Evolutionary conservation across 2,329 filamentous ascomycete species (phyloP).

Genomic region (Claviceps lovelessii): DNA sequence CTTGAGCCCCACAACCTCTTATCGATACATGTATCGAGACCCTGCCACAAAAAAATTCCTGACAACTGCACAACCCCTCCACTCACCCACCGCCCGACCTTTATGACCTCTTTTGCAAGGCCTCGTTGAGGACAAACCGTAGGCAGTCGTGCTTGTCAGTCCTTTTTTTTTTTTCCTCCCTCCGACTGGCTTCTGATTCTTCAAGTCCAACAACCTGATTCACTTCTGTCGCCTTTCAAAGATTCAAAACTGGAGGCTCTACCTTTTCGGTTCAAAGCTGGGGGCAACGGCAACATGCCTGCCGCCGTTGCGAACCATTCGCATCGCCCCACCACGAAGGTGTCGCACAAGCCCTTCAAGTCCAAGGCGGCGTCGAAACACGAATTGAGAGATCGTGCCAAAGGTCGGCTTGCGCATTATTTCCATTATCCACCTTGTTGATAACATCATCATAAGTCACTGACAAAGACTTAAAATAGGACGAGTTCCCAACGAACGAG

Average conservation of each 20-base stretch:
- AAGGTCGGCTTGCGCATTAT: constrained; percentile 41
- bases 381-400: constrained; percentile 67
- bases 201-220: background rate
- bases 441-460: background rate
- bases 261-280: constrained; percentile 81
- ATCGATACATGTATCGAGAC: constrained; percentile 19
- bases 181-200: background rate
- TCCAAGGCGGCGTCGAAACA: constrained; percentile 81
- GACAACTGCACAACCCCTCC: constrained; percentile 24
- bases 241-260: constrained; percentile 49
- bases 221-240: background rate
- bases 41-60: constrained; percentile 22
- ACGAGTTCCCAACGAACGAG: constrained; percentile 61
- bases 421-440: background rate
- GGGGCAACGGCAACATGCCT: constrained; percentile 60
- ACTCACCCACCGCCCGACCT: constrained; percentile 10
- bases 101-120: background rate
- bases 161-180: too few relatives aligned
- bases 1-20: constrained; percentile 5
- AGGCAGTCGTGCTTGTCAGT: background rate
- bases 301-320: constrained; percentile 55
- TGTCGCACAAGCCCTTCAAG: constrained; percentile 80
- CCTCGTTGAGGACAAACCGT: background rate
- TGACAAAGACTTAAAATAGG: constrained; percentile 33
- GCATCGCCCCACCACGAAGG: constrained; percentile 86